Conservation (phyloP, 306 rosid genomes). For the Castanopsis chinensis region DNA sequence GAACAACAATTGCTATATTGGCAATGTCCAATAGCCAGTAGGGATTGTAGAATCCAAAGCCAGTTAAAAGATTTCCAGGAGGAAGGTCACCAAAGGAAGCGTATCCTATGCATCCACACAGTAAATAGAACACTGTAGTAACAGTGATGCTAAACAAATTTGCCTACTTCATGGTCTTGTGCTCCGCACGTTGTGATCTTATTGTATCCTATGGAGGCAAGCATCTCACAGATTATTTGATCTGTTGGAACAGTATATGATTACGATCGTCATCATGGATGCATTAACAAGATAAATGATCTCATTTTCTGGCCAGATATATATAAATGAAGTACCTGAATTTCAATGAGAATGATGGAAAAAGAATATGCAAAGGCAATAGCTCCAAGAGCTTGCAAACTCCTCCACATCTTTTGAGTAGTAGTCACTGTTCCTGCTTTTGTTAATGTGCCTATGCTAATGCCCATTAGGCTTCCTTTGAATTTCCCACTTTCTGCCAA, state of each 20-base stretch:
- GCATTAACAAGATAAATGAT: background rate
- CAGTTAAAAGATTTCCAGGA: conserved; percentile 75
- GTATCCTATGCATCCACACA: conserved; percentile 74
- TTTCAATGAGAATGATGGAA: conserved; percentile 70
- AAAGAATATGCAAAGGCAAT: conserved; percentile 76
- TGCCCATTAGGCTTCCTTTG: conserved; percentile 64
- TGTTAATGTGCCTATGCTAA: conserved; percentile 61
- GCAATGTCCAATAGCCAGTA: conserved; percentile 77
- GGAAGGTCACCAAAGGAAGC: conserved; percentile 70
- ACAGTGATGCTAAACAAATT: conserved; percentile 39
- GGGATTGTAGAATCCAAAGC: conserved; percentile 82
- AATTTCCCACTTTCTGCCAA: conserved; percentile 50
- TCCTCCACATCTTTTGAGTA: conserved; percentile 71
- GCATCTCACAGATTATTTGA: background rate
- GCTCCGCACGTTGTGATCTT: conserved; percentile 65
- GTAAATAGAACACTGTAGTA: conserved; percentile 58
- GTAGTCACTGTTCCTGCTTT: conserved; percentile 50
- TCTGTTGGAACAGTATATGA: background rate
- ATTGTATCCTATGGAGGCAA: conserved; percentile 51
- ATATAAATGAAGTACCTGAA: conserved; percentile 48
- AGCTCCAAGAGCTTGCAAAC: conserved; percentile 71
- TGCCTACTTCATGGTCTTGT: conserved; percentile 74
- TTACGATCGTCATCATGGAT: background rate
- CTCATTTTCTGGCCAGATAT: background rate
- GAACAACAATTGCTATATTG: conserved; percentile 66